These are phyloP conservation scores for Eutrema heterophyllum DNA, from an alignment of 345 rosid species.

Conservation along the genomic window DNA sequence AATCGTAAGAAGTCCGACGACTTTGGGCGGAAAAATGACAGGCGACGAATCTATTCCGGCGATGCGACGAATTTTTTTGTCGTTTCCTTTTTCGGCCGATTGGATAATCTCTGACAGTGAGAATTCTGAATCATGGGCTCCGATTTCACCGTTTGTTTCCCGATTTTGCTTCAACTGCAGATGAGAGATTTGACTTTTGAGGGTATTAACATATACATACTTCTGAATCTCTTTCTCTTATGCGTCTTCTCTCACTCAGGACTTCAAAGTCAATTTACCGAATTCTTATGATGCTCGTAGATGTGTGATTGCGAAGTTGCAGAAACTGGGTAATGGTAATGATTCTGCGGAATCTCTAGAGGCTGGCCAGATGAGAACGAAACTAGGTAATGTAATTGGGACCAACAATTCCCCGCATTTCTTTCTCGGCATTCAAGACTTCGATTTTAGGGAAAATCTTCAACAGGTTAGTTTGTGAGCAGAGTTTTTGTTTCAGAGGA, in stretches of 20 bases:
- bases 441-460: constrained; percentile 61
- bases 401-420: constrained; percentile 63
- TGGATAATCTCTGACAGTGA: too few relatives aligned
- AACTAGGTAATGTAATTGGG: constrained; percentile 46
- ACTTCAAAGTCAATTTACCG: background rate
- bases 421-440: constrained; percentile 83
- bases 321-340: constrained; percentile 60
- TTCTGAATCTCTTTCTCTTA: background rate
- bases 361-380: constrained; percentile 39
- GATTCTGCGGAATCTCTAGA: constrained; percentile 50
- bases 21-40: too few relatives aligned
- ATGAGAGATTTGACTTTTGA: too few relatives aligned
- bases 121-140: too few relatives aligned
- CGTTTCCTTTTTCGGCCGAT: too few relatives aligned
- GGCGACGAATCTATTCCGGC: too few relatives aligned
- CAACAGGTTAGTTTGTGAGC: constrained; percentile 43
- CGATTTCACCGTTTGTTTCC: too few relatives aligned
- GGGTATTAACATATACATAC: too few relatives aligned
- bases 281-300: constrained; percentile 25
- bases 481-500: background rate
- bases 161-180: too few relatives aligned
- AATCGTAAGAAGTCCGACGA: too few relatives aligned
- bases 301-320: constrained; percentile 71
- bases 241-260: background rate
- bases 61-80: too few relatives aligned